Conservation (phyloP, 108 stramenopile genomes). For the Pseudonitzschia multiseries region DNA sequence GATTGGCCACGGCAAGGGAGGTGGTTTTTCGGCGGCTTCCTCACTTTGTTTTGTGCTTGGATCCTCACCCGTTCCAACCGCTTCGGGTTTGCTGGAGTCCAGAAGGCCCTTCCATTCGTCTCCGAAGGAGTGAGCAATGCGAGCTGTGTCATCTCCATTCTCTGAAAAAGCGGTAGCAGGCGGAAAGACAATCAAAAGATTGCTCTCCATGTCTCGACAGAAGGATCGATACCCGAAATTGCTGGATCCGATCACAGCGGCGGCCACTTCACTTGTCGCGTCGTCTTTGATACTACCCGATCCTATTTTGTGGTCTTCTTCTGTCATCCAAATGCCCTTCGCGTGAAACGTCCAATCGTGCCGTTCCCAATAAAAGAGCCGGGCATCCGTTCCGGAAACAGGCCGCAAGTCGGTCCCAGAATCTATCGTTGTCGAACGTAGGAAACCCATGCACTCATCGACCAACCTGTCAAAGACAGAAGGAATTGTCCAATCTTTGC, state of each 20-base stretch:
- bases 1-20: constrained; percentile 27
- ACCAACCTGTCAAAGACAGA: constrained; percentile 61
- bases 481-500: constrained; percentile 70
- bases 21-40: constrained; percentile 16
- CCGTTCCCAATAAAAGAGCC: constrained; percentile 67
- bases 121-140: constrained; percentile 1
- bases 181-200: constrained; percentile 68
- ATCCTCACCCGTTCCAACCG: background rate
- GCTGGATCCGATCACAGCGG: constrained; percentile 70
- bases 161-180: background rate
- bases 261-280: constrained; percentile 34
- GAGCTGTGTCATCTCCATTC: background rate
- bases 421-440: constrained; percentile 3
- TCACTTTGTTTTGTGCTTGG: constrained; percentile 1
- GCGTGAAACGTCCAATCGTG: constrained; percentile 85
- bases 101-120: constrained; percentile 29
- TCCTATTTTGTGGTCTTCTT: constrained; percentile 4
- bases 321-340: constrained; percentile 77
- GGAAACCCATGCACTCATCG: constrained; percentile 34
- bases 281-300: background rate
- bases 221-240: constrained; percentile 79
- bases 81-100: constrained; percentile 8
- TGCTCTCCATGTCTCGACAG: constrained; percentile 78
- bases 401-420: background rate
- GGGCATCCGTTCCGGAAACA: constrained; percentile 13